Percentiles rank a stretch among this genome's conserved stretches.
These are phyloP conservation scores for Mycena rebaudengoi DNA, from an alignment of 768 basidiomycete species.

Conservation along the genomic window DNA sequence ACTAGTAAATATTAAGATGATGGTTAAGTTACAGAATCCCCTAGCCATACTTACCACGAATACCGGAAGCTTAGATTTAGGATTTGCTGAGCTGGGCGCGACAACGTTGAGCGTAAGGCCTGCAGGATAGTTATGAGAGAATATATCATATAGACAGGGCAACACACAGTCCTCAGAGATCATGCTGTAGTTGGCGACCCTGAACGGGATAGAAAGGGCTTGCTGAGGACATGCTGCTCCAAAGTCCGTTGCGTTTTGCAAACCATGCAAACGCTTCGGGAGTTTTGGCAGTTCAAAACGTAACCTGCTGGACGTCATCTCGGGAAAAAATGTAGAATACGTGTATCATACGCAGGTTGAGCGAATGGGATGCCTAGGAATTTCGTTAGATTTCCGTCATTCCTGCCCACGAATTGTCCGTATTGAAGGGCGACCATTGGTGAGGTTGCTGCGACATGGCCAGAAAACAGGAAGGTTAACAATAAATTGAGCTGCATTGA, in stretches of 20 bases:
- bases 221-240: constrained; percentile 17
- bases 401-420: constrained; percentile 1
- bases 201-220: neutral
- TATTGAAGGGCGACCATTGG: neutral
- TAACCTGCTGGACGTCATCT: neutral
- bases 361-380: constrained; percentile 9
- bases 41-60: constrained; percentile 20
- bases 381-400: neutral
- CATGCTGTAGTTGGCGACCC: neutral
- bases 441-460: no score
- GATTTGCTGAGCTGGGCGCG: neutral
- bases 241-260: constrained; percentile 7
- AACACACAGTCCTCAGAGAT: constrained; percentile 19
- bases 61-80: neutral
- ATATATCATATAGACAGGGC: neutral
- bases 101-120: constrained; percentile 20
- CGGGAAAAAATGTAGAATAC: neutral
- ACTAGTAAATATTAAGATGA: neutral
- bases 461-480: no score
- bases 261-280: neutral
- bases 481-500: no score
- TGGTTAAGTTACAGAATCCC: no score
- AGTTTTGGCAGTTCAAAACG: constrained; percentile 1
- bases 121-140: neutral
- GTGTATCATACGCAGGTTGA: constrained; percentile 1